phyloP scores from a whole-genome alignment of 2,329 filamentous ascomycete species.

The Phialophora macrospora region DNA sequence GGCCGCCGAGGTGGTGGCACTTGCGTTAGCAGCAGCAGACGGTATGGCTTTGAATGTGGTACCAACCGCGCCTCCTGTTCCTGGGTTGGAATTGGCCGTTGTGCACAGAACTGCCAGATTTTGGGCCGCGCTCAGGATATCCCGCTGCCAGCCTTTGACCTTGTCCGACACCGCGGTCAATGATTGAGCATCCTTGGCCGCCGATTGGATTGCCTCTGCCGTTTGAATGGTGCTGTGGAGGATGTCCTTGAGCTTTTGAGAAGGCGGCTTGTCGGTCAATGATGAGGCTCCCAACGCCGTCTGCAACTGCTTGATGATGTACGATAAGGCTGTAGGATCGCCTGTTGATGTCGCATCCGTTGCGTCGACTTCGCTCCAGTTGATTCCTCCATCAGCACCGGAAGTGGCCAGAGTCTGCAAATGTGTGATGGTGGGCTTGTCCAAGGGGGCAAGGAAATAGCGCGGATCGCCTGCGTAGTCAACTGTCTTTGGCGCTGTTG shows the following conservation, averaged over 20 bases:
- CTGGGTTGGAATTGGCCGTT: not conserved
- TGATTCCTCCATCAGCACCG: conserved; percentile 3
- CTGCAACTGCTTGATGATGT: conserved; percentile 1
- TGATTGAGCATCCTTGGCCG: not conserved
- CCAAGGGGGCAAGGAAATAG: conserved; percentile 2
- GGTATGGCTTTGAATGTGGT: not conserved
- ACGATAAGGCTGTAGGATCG: not conserved
- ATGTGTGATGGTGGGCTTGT: conserved; percentile 4
- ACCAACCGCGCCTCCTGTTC: not conserved
- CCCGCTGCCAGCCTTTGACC: conserved; percentile 1
- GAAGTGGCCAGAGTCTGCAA: not conserved
- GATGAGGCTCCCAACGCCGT: not conserved
- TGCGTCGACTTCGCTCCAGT: not conserved
- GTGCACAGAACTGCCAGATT: not conserved
- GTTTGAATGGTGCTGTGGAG: not conserved
- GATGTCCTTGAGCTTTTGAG: not conserved
- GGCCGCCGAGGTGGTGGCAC: conserved; percentile 4
- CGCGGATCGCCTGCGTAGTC: not conserved
- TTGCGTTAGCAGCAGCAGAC: not conserved
- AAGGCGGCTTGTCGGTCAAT: conserved; percentile 5
- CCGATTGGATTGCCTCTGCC: not conserved
- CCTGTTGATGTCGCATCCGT: not conserved
- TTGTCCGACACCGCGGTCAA: not conserved
- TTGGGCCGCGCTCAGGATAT: conserved; percentile 1
- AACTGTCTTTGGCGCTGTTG: not conserved